Conservation (phyloP, 2,329 filamentous ascomycete genomes). For the Madurella mycetomatis region DNA sequence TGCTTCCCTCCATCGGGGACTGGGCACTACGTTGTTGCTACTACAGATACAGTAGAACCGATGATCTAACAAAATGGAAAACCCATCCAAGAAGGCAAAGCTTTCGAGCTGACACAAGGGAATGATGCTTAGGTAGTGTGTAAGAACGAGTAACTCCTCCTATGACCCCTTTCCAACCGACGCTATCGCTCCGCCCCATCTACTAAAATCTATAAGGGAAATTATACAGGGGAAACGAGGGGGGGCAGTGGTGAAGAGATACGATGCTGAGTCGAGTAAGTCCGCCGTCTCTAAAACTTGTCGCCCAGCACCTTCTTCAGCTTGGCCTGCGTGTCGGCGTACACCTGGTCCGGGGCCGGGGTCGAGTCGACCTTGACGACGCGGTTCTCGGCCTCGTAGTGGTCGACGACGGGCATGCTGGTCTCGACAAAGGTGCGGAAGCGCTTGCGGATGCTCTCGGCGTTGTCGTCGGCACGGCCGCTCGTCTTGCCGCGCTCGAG, state of each 20-base stretch:
- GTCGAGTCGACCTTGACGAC: slow-evolving; percentile 78
- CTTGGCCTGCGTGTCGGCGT: slow-evolving; percentile 47
- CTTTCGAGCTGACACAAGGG: neutral
- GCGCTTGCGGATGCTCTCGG: slow-evolving; percentile 91
- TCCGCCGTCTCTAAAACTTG: slow-evolving; percentile 31
- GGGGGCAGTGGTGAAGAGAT: neutral
- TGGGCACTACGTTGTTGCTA: slow-evolving; percentile 7
- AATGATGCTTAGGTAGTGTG: no score
- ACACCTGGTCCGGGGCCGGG: slow-evolving; percentile 59
- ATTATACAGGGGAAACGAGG: no score
- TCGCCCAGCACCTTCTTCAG: slow-evolving; percentile 47
- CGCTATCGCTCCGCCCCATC: no score
- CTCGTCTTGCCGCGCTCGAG: slow-evolving; percentile 89
- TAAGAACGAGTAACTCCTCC: no score
- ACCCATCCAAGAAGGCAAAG: slow-evolving; percentile 2
- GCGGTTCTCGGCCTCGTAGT: slow-evolving; percentile 70
- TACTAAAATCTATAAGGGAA: no score
- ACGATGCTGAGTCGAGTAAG: no score
- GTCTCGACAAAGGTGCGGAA: slow-evolving; percentile 93
- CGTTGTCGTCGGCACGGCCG: slow-evolving; percentile 88
- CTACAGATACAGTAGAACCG: slow-evolving; percentile 8
- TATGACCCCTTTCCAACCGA: no score
- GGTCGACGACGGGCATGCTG: slow-evolving; percentile 93
- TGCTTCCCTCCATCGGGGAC: slow-evolving; percentile 5
- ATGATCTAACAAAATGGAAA: slow-evolving; percentile 10